Base-by-base conservation (phyloP, 176 grass and related monocot genomes). In the Cenchrus purpureus region DNA sequence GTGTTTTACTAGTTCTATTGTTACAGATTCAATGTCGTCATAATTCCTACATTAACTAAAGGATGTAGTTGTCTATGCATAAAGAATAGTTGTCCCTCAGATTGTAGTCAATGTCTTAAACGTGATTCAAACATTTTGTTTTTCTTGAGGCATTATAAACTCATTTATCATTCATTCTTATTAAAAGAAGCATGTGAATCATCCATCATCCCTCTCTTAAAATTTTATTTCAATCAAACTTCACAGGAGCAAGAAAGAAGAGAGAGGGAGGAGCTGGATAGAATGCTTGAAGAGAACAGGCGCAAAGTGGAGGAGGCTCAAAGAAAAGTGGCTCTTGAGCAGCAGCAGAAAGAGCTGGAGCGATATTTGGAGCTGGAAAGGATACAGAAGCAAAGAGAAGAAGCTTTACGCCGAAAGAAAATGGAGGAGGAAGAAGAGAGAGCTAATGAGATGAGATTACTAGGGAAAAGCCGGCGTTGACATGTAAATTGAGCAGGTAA, bases 231-330 rank as follows among this genome's bases (percentile, higher is more conserved):
- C 7, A 40, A 49, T 13, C 22, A 40, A 76, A 76, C 61, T 55
- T 81, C 43, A 37, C 77, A 95, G 96, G 96, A 94, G 79, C 96
- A 93, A 88, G 93, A 98, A 83, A 91, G 83, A 55, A 95, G 75
- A 81, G 96, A 98, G 87, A 93, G 85, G 76, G 96, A 95, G 76
- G 93, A 98, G 74, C 80, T 98, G 85, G 93, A 98, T 56, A 98
- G 79, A 85, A 98, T 98, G 93, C 87, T 98, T 15, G 96, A 95
- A 65, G 95, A 95, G 73, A 98, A 98, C 69, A 84, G 54, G 44
- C 81, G 83, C 25, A 98, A 92, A 86, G 96, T 98, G 52, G 96
- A 98, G 71, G 93, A 90, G 84, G 81, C 96, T 43, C 96, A 98
- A 85, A 93, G 79, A 81, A 95, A 89, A 86, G 91, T 83, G 81